Percentiles rank a stretch among this genome's conserved stretches.
phyloP scores from a whole-genome alignment of 2,329 filamentous ascomycete species.

The Xylaria sp. region DNA sequence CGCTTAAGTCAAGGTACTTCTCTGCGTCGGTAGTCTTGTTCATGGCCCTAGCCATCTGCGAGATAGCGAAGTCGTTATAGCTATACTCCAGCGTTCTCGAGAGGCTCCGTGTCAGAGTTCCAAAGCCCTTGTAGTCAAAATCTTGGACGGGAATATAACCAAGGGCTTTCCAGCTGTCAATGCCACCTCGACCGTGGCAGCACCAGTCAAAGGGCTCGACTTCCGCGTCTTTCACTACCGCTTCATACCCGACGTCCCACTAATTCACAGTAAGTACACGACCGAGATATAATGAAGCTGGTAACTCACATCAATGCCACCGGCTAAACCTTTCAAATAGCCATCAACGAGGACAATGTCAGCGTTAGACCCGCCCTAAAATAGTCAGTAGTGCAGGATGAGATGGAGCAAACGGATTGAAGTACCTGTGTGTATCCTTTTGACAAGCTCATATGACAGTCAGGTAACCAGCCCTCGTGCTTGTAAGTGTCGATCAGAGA shows the following conservation, averaged over 20 bases:
- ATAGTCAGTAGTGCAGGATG: slow-evolving; percentile 27
- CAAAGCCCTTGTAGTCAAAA: slow-evolving; percentile 69
- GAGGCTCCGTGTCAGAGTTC: slow-evolving; percentile 71
- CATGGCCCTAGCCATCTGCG: slow-evolving; percentile 63
- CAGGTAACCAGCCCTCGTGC: slow-evolving; percentile 73
- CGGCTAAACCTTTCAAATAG: slow-evolving; percentile 67
- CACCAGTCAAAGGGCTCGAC: slow-evolving; percentile 73
- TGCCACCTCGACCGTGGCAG: slow-evolving; percentile 71
- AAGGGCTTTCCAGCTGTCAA: slow-evolving; percentile 73
- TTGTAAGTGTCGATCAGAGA: slow-evolving; percentile 75
- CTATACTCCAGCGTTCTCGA: slow-evolving; percentile 78
- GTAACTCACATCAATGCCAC: slow-evolving; percentile 53
- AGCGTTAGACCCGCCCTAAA: slow-evolving; percentile 73
- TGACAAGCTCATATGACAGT: slow-evolving; percentile 77
- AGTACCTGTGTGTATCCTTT: slow-evolving; percentile 71
- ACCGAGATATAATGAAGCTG: not conserved
- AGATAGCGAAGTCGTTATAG: slow-evolving; percentile 76
- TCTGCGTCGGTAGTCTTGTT: slow-evolving; percentile 60
- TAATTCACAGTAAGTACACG: slow-evolving; percentile 41
- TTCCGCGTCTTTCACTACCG: slow-evolving; percentile 75
- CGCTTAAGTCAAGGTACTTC: slow-evolving; percentile 64
- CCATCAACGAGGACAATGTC: slow-evolving; percentile 72
- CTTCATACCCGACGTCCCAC: slow-evolving; percentile 72
- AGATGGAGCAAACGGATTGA: not conserved
- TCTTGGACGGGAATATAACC: slow-evolving; percentile 75